Evolutionary conservation across 768 basidiomycete genomes (phyloP), one percentile per base, ranked within the genome.

Genomic region (Psilocybe cyanescens): DNA sequence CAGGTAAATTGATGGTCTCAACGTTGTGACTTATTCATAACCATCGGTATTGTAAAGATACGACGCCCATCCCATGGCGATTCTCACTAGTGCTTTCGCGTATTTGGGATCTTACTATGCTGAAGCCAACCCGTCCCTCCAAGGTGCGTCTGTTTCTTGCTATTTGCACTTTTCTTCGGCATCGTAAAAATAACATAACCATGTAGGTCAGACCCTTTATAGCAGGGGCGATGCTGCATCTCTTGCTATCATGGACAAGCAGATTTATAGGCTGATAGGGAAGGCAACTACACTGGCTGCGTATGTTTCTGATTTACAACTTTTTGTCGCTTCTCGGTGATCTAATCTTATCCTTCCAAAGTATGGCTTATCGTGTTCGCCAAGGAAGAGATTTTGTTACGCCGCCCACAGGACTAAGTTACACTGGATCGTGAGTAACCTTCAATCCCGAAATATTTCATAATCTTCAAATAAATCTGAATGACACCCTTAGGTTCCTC

Each of bases 11-110:
- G 8, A 28, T 8, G 11, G 14, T 44, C 24, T 8, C 30, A 37
- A 3, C 55, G 8, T n/a, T 2, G 16, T 6, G 41, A 7, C 24
- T 63, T 4, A 7, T 45, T 19, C 35, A 28, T 12, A 16, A 49
- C 28, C 33, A 24, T 12, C 17, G 6, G 14, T 24, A 11, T 33
- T 29, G 31, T 37, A 17, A 59, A 92, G 93, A 53, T 94, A 94
- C 70, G 94, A 96, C 63, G 91, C 94, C 1, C 94, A 96, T 68
- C 94, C 94, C 0, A 95, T 95, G 94, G 87, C 91, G 17, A 95
- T 95, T 64, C 80, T 95, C 48, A 93, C 90, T 3, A 92, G 90
- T 66, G 91, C 91, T 3, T 91, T 96, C 67, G 86, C 94, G 6
- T 95, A 95, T 68, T 76, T 97, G 19, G 94, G 94, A 3, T 93